Evolutionary conservation across 805 yeast species (phyloP), one percentile per base, ranked within the genome.

Genomic region (Candida glaebosa): DNA sequence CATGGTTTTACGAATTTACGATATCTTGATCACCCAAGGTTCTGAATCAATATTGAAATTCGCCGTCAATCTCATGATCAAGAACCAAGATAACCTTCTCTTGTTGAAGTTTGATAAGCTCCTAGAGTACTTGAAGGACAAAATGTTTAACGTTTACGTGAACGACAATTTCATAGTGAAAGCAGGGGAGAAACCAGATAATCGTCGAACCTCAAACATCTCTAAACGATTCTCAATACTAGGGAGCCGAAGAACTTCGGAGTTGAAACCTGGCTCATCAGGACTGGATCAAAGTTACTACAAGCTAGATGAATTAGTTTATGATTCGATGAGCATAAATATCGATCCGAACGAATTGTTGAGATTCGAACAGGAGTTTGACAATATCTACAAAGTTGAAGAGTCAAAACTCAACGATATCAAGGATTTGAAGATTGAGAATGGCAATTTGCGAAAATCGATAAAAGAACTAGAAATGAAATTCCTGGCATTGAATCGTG

Each of bases 11-110:
- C 73, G 97, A 46, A 87, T 93, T 31, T 87, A 78, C 60, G 99
- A 93, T 65, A 77, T 87, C 45, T 81, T 93, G 5, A 80, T 93
- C 39, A 83, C 95, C 5, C 96, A 93, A 66, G 99, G 99, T 31
- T 69, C 84, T 34, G 98, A 90, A 64, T 81, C 95, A 2, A 70
- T 91, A 35, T 69, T 93, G 51, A 82, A 88, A 56, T 84, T 93
- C 63, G 90, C 95, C 0, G 72, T 89, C 8, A 88, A 87, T 35
- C 69, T 93, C 47, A 80, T 93, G 82, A 58, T 77, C 22, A 78
- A 79, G 52, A 88, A 87, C 56, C 79, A 84, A 40, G 66, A 67
- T 2, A 72, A 68, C 34, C 64, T 93, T 16, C 49, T 87, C 30
- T 56, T 67, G 2, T 70, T 89, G 41, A 76, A 76, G 37, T 89